Evolutionary conservation across 352 stramenopile genomes (phyloP).

Genomic region (Thalassiosira sp.): DNA sequence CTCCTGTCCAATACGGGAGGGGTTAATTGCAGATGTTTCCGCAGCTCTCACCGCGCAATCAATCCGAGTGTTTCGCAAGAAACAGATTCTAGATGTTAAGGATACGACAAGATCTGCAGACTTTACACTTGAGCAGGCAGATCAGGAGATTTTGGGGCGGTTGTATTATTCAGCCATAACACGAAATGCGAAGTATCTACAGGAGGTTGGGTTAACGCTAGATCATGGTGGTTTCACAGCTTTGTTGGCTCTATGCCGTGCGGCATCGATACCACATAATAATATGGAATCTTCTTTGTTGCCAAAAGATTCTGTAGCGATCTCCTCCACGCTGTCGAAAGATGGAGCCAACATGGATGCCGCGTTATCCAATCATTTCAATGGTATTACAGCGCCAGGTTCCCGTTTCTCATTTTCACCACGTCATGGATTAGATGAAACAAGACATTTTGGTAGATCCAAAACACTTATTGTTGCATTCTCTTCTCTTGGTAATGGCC

Average conservation of each 20-base stretch:
- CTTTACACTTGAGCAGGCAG: constrained; percentile 16
- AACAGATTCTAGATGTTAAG: constrained; percentile 4
- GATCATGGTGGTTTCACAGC: constrained; percentile 37
- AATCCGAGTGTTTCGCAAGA: constrained; percentile 10
- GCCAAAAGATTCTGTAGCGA: neutral
- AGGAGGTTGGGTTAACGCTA: constrained; percentile 19
- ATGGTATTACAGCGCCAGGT: constrained; percentile 22
- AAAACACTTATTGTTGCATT: constrained; percentile 35
- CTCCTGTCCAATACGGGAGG: constrained; percentile 3
- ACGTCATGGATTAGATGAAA: constrained; percentile 14
- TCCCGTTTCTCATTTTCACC: constrained; percentile 34
- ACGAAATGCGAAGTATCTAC: constrained; percentile 2
- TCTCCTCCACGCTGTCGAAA: neutral
- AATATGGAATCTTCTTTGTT: constrained; percentile 5
- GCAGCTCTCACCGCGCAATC: neutral
- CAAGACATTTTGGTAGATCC: neutral
- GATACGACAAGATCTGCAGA: neutral
- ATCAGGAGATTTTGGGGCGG: constrained; percentile 34
- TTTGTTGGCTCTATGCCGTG: constrained; percentile 32
- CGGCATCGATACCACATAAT: too few species aligned
- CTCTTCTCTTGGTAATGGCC: constrained; percentile 31
- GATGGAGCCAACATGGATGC: constrained; percentile 22
- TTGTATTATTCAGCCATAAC: constrained; percentile 35
- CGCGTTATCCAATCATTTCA: constrained; percentile 43
- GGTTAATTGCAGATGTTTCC: constrained; percentile 18